Evolutionary conservation across 2,329 filamentous ascomycete species (phyloP), one percentile per base, ranked within the genome.

Genomic region (Talaromyces sp.): DNA sequence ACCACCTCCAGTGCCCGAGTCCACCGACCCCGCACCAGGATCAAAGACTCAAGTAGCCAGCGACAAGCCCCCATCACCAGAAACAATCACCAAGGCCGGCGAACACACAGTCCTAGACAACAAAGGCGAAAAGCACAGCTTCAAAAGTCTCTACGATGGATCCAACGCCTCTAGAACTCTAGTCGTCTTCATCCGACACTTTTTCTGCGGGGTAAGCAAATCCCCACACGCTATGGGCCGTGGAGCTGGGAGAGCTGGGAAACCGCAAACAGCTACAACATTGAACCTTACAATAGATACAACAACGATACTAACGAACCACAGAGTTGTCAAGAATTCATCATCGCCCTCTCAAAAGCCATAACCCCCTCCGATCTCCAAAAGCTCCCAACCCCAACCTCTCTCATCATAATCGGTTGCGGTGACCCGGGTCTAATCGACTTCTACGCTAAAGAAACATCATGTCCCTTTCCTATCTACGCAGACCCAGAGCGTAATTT

Each of bases 251-350:
- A n/a, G n/a, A n/a, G n/a, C n/a, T n/a, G n/a, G n/a, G n/a, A n/a
- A n/a, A n/a, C n/a, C n/a, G n/a, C n/a, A n/a, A n/a, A n/a, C n/a
- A n/a, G n/a, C n/a, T n/a, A n/a, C n/a, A n/a, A n/a, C n/a, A n/a
- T n/a, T n/a, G n/a, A n/a, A n/a, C n/a, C n/a, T n/a, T n/a, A n/a
- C n/a, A n/a, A n/a, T n/a, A n/a, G n/a, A n/a, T n/a, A n/a, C n/a
- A 36, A 19, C 9, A 4, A 39, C 17, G 2, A 2, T 19, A 10
- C 36, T 39, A 37, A 30, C 27, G n/a, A 41, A 24, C 47, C 11
- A 48, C 44, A 90, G 86, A 88, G 86, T 70, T 91, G 89, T 73
- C 88, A 91, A 70, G 86, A 90, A 67, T 91, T 88, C 69, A 75
- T 91, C 20, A 82, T 82, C 53, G 76, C 80, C 3, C 77, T 91